Evolutionary conservation across 2,329 filamentous ascomycete species (phyloP).

Genomic region (Fusarium sp.): DNA sequence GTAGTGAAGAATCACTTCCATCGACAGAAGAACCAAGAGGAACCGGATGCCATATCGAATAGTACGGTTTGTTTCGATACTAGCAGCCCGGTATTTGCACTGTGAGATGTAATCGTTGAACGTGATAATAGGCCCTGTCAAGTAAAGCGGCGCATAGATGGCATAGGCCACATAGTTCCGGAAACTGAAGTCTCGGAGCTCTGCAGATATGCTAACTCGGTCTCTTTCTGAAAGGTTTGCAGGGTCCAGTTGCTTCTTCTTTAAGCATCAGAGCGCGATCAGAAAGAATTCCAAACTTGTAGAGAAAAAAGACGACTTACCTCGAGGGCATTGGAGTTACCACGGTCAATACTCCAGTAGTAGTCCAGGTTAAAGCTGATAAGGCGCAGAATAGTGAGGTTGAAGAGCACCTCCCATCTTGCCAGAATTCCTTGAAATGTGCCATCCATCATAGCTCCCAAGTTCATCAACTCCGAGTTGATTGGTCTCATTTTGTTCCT

Average conservation of each 20-base stretch:
- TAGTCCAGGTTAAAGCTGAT: slow-evolving; percentile 98
- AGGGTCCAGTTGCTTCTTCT: slow-evolving; percentile 98
- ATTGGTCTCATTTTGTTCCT: slow-evolving; percentile 41
- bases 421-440: slow-evolving; percentile 82
- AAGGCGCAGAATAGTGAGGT: slow-evolving; percentile 89
- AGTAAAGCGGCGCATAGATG: slow-evolving; percentile 92
- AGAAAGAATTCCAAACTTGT: slow-evolving; percentile 13
- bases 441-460: slow-evolving; percentile 80
- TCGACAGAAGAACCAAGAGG: slow-evolving; percentile 80
- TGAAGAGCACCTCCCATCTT: slow-evolving; percentile 98
- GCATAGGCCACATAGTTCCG: slow-evolving; percentile 91
- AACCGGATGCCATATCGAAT: slow-evolving; percentile 88
- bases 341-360: slow-evolving; percentile 85
- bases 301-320: slow-evolving; percentile 66
- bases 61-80: slow-evolving; percentile 78
- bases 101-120: slow-evolving; percentile 99
- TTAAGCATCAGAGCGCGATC: slow-evolving; percentile 71
- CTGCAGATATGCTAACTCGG: slow-evolving; percentile 81
- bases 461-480: slow-evolving; percentile 64
- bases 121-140: slow-evolving; percentile 92
- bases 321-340: slow-evolving; percentile 78
- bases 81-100: slow-evolving; percentile 77
- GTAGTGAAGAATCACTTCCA: slow-evolving; percentile 93
- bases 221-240: slow-evolving; percentile 89
- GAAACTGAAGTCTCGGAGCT: slow-evolving; percentile 78